These are phyloP conservation scores for Taphrina wiesneri DNA, from an alignment of 1,139 yeast species.

Conservation along the genomic window DNA sequence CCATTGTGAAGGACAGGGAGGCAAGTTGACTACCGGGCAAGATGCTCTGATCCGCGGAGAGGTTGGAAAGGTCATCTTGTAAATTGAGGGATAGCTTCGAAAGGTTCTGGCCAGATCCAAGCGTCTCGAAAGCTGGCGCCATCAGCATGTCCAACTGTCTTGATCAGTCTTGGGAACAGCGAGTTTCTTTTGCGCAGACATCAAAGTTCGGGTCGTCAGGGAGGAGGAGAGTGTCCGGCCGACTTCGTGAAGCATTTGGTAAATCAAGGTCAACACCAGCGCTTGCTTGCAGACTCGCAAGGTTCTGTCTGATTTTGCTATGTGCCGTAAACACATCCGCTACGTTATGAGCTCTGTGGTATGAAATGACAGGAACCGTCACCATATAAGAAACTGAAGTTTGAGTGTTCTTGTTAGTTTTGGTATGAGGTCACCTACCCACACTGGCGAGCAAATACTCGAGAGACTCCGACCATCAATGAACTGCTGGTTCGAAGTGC, in stretches of 20 bases:
- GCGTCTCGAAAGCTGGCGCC: neutral
- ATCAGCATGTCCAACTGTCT: neutral
- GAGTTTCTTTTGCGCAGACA: neutral
- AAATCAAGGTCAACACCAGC: slow-evolving; percentile 15
- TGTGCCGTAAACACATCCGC: slow-evolving; percentile 35
- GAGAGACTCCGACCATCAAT: slow-evolving; percentile 59
- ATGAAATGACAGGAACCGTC: neutral
- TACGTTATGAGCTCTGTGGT: neutral
- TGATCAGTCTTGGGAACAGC: neutral
- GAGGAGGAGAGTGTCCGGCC: slow-evolving; percentile 19
- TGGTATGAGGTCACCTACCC: slow-evolving; percentile 47
- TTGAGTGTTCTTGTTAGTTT: neutral
- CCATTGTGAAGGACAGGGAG: slow-evolving; percentile 2
- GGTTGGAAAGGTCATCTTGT: neutral
- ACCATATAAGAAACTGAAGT: neutral
- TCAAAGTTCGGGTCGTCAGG: slow-evolving; percentile 35
- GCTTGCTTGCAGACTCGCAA: neutral
- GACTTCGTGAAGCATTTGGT: neutral
- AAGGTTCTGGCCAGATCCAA: neutral
- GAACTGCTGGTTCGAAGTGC: slow-evolving; percentile 55
- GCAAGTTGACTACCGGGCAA: neutral
- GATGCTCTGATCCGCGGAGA: neutral
- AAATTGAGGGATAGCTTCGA: neutral
- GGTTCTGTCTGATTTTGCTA: slow-evolving; percentile 26
- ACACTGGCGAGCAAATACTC: slow-evolving; percentile 57